phyloP scores from a whole-genome alignment of 306 rosid genomes.

The Crataegus laevigata region DNA sequence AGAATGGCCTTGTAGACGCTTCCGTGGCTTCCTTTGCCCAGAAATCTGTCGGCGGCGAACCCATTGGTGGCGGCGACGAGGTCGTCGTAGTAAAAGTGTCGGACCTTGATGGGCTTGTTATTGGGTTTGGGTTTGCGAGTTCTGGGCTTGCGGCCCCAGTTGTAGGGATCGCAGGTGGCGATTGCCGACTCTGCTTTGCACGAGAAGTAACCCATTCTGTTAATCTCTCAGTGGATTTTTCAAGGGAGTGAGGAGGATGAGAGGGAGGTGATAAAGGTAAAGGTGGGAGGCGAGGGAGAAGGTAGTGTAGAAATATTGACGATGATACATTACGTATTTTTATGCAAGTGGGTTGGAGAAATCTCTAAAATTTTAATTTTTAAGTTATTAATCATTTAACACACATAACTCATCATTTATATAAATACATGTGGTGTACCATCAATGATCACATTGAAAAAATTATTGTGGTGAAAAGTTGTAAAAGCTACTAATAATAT shows the following conservation, averaged over 20 bases:
- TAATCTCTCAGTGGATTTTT: not conserved
- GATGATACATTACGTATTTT: no score
- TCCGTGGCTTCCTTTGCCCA: conserved; percentile 89
- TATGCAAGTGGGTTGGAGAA: no score
- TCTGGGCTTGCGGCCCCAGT: conserved; percentile 36
- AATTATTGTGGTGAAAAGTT: no score
- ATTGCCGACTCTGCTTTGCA: conserved; percentile 76
- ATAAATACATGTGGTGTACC: no score
- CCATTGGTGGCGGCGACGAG: conserved; percentile 46
- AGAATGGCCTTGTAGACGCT: conserved; percentile 64
- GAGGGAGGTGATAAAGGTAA: not conserved
- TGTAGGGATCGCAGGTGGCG: conserved; percentile 58
- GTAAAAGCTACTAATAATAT: no score
- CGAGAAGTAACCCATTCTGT: conserved; percentile 58
- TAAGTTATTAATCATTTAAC: no score
- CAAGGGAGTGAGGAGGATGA: not conserved
- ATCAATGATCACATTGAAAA: no score
- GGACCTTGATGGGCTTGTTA: conserved; percentile 21
- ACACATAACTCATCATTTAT: no score
- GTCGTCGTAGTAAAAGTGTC: conserved; percentile 39
- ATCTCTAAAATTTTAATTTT: no score
- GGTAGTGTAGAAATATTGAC: not conserved
- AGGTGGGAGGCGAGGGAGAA: not conserved
- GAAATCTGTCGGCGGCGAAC: conserved; percentile 56
- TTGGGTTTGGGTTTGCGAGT: not conserved